Evolutionary conservation across 1,284 basidiomycete species (phyloP).

Genomic region (Leccinum griseonigrum): DNA sequence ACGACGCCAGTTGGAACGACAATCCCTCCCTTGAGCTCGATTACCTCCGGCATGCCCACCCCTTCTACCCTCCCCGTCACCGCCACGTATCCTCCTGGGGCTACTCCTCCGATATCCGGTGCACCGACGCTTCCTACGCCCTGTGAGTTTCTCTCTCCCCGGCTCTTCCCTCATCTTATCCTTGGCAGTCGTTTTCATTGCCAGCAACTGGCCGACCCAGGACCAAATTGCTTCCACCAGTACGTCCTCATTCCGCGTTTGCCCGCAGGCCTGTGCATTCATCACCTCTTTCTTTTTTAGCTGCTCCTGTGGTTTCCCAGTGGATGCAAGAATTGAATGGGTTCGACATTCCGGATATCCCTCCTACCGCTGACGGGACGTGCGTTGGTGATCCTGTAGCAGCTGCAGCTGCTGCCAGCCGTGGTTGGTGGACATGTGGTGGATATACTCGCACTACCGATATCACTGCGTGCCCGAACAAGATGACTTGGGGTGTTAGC

Average conservation of each 20-base stretch:
- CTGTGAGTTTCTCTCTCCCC: conserved; percentile 43
- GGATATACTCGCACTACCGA: conserved; percentile 68
- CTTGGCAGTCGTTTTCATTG: conserved; percentile 47
- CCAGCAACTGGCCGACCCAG: conserved; percentile 61
- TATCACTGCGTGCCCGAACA: conserved; percentile 75
- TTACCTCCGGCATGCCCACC: conserved; percentile 68
- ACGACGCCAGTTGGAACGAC: conserved; percentile 32
- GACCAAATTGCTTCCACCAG: conserved; percentile 68
- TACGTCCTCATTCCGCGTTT: conserved; percentile 28
- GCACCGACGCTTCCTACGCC: conserved; percentile 63
- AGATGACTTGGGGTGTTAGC: conserved; percentile 78
- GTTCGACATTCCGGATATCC: conserved; percentile 62
- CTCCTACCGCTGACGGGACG: conserved; percentile 62
- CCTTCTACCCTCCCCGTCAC: conserved; percentile 49
- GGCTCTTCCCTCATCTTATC: conserved; percentile 4
- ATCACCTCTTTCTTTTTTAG: conserved; percentile 31
- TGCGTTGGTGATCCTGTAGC: conserved; percentile 59
- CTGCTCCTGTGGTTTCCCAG: conserved; percentile 58
- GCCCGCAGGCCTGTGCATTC: not conserved
- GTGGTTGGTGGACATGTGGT: conserved; percentile 90
- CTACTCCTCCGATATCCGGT: conserved; percentile 56
- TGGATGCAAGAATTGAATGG: conserved; percentile 82
- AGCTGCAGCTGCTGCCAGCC: conserved; percentile 54
- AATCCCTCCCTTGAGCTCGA: conserved; percentile 56
- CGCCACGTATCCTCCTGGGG: conserved; percentile 56